Evolutionary conservation across 148 eudicot species (phyloP), one percentile per base, ranked within the genome.

Genomic region (Persicaria tinctoria): DNA sequence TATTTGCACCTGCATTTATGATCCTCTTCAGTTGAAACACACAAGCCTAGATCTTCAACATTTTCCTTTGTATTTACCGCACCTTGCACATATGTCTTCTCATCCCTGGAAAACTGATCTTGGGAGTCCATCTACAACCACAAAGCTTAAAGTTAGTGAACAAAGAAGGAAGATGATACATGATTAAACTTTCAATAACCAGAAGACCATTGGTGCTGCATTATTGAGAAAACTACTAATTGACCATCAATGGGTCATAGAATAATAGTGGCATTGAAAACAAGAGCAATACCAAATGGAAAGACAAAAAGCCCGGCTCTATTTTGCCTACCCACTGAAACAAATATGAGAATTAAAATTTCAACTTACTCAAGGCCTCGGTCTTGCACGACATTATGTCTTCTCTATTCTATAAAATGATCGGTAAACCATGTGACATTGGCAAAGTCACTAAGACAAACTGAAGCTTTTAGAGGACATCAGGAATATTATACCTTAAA

Each of bases 151-250:
- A 20, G 9, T 60, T 20, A 20, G 68, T 60, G 11, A 6, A 18
- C 6, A 57, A 38, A 64, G 46, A 38, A 64, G 17, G 6, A 16
- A 64, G 46, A 64, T 64, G n/a, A 38, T 38, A 81, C 79, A 69
- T 86, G 91, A 78, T 89, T 93, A 32, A 80, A 64, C 78, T 80
- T 89, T 50, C 49, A 46, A 53, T 44, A n/a, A 17, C 57, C 20
- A 69, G 8, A 46, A 17, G 27, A 23, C 57, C 68, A 49, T 13
- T 68, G 51, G 10, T 8, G 11, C 9, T 17, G 27, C 27, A 18
- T 57, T 17, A 57, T 57, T 5, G 14, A 55, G n/a, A 20, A 14
- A 17, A 55, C n/a, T 17, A 27, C 23, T 13, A n/a, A 55, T n/a
- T 55, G 60, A 55, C 5, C 27, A 55, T 13, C 17, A 55, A 13